A percentile compares a stretch with the other conserved stretches of the same genome.
phyloP scores from a whole-genome alignment of 306 rosid species.

The Ammopiptanthus mongolicus region DNA sequence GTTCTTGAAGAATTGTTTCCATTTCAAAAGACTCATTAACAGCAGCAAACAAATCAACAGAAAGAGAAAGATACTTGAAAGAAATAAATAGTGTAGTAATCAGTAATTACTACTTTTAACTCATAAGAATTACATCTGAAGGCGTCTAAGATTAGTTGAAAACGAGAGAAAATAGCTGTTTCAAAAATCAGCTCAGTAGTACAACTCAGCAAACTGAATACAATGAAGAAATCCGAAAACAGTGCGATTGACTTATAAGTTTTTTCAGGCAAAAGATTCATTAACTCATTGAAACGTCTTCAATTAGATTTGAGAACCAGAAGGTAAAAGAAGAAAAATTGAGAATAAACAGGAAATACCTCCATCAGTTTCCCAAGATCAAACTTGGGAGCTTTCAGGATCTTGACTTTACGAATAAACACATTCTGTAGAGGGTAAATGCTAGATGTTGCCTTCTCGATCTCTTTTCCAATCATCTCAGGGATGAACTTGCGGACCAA shows the following conservation, averaged over 20 bases:
- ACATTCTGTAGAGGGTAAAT: constrained; percentile 89
- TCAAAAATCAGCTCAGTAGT: background rate
- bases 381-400: constrained; percentile 91
- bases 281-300: background rate
- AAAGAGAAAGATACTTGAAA: background rate
- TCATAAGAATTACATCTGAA: background rate
- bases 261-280: background rate
- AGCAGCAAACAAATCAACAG: background rate
- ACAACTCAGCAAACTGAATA: background rate
- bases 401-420: constrained; percentile 85
- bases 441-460: constrained; percentile 76
- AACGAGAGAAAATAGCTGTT: background rate
- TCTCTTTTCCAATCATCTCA: constrained; percentile 84
- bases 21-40: background rate
- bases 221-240: background rate
- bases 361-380: constrained; percentile 96
- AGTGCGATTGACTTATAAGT: background rate
- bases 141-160: background rate
- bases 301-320: background rate
- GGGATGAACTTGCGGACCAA: constrained; percentile 88
- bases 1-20: too few species aligned
- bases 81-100: background rate
- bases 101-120: background rate
- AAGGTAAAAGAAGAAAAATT: background rate
- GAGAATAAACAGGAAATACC: constrained; percentile 26